phyloP scores from a whole-genome alignment of 225 moss, liverwort and hornwort genomes.

The Thuidium tamariscinum region DNA sequence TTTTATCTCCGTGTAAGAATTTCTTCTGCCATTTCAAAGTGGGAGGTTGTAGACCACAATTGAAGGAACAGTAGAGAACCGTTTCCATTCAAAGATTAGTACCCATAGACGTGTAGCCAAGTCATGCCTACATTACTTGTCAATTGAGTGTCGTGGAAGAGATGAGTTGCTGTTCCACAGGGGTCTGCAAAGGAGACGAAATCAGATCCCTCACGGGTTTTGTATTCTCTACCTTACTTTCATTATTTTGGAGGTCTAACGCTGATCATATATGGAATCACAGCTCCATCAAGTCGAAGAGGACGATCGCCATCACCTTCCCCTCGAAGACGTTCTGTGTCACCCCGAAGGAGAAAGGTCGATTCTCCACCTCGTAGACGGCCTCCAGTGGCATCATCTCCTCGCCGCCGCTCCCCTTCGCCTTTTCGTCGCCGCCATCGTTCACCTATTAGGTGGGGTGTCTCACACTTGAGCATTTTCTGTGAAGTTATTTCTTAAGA shows the following conservation, averaged over 20 bases:
- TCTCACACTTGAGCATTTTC: background rate
- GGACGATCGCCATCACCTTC: constrained; percentile 68
- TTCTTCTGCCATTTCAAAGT: background rate
- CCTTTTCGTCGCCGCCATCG: constrained; percentile 66
- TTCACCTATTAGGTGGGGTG: constrained; percentile 57
- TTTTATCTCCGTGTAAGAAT: too few species aligned
- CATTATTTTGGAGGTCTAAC: background rate
- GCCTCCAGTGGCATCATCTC: constrained; percentile 42
- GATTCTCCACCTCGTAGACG: constrained; percentile 67
- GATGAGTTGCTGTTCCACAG: background rate
- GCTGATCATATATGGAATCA: background rate
- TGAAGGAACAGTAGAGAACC: background rate
- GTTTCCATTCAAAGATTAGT: background rate
- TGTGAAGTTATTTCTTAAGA: background rate
- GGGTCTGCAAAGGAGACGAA: background rate
- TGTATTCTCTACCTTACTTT: background rate
- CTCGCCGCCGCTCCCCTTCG: constrained; percentile 84
- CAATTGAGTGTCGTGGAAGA: background rate
- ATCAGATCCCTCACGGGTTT: background rate
- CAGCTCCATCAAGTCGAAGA: constrained; percentile 65
- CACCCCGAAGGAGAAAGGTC: constrained; percentile 56
- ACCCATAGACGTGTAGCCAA: background rate
- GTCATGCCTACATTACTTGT: background rate
- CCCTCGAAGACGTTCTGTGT: constrained; percentile 62
- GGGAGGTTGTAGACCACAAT: background rate